phyloP scores from a whole-genome alignment of 2,329 filamentous ascomycete genomes.

The Pseudogymnoascus sp. region DNA sequence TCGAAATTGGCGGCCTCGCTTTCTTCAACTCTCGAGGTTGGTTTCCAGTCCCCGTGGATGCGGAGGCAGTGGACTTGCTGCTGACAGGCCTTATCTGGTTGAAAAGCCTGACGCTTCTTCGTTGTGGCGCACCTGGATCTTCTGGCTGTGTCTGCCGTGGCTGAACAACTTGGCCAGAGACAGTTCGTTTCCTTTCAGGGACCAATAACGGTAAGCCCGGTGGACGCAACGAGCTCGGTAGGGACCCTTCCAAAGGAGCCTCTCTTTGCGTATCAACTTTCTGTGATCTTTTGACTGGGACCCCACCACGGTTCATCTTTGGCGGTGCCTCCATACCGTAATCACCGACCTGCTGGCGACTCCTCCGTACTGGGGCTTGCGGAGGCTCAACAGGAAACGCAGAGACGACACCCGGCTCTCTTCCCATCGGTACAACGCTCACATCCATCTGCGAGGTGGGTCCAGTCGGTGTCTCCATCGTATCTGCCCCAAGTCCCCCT shows the following conservation, averaged over 20 bases:
- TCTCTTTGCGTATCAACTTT: conserved; percentile 9
- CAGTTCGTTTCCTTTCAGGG: conserved; percentile 74
- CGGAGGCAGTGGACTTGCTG: conserved; percentile 37
- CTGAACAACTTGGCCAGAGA: conserved; percentile 71
- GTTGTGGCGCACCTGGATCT: conserved; percentile 55
- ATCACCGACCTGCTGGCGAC: conserved; percentile 25
- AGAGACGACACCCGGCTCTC: conserved; percentile 21
- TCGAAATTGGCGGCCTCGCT: conserved; percentile 63
- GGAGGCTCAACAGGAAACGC: conserved; percentile 35
- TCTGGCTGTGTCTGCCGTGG: conserved; percentile 43
- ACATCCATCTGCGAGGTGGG: conserved; percentile 35
- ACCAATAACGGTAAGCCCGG: conserved; percentile 23
- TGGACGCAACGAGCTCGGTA: conserved; percentile 10
- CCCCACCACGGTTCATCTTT: conserved; percentile 28
- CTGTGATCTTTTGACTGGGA: conserved; percentile 20
- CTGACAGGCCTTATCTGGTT: conserved; percentile 58
- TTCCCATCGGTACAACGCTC: conserved; percentile 20
- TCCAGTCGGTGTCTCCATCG: conserved; percentile 55
- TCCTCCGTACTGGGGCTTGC: conserved; percentile 37
- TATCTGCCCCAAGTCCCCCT: conserved; percentile 38
- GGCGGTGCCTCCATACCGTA: conserved; percentile 26
- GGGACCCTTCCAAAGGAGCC: not conserved
- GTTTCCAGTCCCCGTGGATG: conserved; percentile 48
- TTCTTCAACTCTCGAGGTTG: conserved; percentile 73
- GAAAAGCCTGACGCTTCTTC: conserved; percentile 67